Conservation (phyloP, 176 grass and related monocot species). For the Rhipidocladum racemiflorum region DNA sequence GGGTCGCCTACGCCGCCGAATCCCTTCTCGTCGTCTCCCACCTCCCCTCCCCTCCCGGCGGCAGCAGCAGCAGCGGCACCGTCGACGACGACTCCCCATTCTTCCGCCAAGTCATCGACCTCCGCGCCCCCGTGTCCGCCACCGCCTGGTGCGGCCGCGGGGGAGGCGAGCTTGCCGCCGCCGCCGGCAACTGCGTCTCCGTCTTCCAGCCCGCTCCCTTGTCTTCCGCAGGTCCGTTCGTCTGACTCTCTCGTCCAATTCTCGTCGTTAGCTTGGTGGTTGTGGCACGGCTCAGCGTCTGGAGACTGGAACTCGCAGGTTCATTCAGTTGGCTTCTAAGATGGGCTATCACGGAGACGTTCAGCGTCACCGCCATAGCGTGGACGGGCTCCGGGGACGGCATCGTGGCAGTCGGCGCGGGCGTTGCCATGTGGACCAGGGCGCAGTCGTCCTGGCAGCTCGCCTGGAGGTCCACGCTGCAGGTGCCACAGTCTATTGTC, state of each 20-base stretch:
- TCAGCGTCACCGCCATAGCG: conserved; percentile 38
- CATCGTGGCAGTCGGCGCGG: conserved; percentile 53
- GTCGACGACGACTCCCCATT: conserved; percentile 29
- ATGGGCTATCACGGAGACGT: conserved; percentile 54
- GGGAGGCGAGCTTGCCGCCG: conserved; percentile 57
- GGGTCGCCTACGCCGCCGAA: conserved; percentile 74
- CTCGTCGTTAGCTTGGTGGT: conserved; percentile 30
- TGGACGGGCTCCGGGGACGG: conserved; percentile 73
- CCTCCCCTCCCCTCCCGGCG: conserved; percentile 49
- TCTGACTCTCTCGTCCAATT: background rate
- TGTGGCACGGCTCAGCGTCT: conserved; percentile 11
- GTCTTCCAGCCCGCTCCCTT: conserved; percentile 54
- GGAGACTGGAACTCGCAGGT: conserved; percentile 45
- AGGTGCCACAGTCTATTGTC: conserved; percentile 63
- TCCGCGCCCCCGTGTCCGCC: conserved; percentile 47
- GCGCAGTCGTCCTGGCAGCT: conserved; percentile 64
- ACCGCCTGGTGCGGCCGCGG: conserved; percentile 66
- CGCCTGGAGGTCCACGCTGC: conserved; percentile 54
- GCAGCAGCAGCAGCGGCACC: background rate
- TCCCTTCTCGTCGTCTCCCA: conserved; percentile 70
- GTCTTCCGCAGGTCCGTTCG: conserved; percentile 41
- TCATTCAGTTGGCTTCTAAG: conserved; percentile 71
- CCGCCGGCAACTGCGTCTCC: conserved; percentile 42
- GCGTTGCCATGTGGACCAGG: conserved; percentile 66
- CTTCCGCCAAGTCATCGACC: conserved; percentile 83